Evolutionary conservation across 805 yeast genomes (phyloP).

Genomic region (Candida michaelii): DNA sequence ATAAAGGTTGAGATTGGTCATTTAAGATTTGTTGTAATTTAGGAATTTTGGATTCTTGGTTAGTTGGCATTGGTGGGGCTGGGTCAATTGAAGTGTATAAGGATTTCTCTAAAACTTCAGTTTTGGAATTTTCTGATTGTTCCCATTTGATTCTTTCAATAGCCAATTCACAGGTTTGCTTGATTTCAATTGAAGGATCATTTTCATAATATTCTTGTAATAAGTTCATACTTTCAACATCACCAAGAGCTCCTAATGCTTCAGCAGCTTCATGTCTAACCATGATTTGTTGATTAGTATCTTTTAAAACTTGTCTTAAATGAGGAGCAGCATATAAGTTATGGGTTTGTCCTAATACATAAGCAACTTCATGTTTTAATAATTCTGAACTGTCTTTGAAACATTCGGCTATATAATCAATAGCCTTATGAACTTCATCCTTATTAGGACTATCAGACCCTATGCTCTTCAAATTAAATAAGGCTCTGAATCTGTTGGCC

Average conservation of each 20-base stretch:
- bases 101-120: slow-evolving; percentile 72
- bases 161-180: slow-evolving; percentile 97
- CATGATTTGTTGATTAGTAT: slow-evolving; percentile 79
- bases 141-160: slow-evolving; percentile 95
- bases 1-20: slow-evolving; percentile 74
- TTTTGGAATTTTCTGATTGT: slow-evolving; percentile 60
- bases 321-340: slow-evolving; percentile 76
- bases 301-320: slow-evolving; percentile 67
- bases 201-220: slow-evolving; percentile 61
- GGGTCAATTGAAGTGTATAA: slow-evolving; percentile 91
- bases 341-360: slow-evolving; percentile 93
- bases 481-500: slow-evolving; percentile 89
- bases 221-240: slow-evolving; percentile 64
- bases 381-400: slow-evolving; percentile 83
- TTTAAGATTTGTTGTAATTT: slow-evolving; percentile 69
- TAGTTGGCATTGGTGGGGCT: slow-evolving; percentile 91
- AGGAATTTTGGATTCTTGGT: slow-evolving; percentile 53
- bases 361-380: slow-evolving; percentile 96
- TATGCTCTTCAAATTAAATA: slow-evolving; percentile 82
- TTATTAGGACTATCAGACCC: slow-evolving; percentile 68
- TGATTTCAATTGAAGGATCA: slow-evolving; percentile 84
- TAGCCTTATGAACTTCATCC: slow-evolving; percentile 60
- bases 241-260: slow-evolving; percentile 95
- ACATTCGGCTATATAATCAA: slow-evolving; percentile 81
- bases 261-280: slow-evolving; percentile 99